Base-by-base conservation (phyloP, 2,329 filamentous ascomycete species). In the Lachnellula arida region DNA sequence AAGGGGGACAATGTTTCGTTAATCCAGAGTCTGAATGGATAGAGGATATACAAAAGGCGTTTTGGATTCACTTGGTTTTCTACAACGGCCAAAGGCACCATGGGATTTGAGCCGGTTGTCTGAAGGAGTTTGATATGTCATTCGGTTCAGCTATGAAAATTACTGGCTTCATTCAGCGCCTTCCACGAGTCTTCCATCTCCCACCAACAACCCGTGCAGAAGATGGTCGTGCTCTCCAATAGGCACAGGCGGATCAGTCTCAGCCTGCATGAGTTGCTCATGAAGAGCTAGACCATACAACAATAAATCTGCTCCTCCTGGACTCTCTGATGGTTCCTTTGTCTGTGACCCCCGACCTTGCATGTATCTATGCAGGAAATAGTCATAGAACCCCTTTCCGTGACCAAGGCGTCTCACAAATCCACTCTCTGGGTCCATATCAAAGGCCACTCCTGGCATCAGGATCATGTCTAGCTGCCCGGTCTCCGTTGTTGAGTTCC, bases 361-460 rank as follows among this genome's bases (percentile, higher is more conserved):
- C 51, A 75, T 71, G 66, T 92, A 96, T 64, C 87, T 84, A 67
- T 87, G 83, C 69, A 99, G 75, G 72, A 96, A 99, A 72, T 86
- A 88, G 75, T 99, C 94, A 77, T 99, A 99, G 75, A 96, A 99
- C 34, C 94, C 94, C 72, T 91, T 96, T 55, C 94, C 94, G 72
- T 99, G 94, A 42, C 94, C 94, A 19, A 97, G 80, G 65, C 94
- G 82, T 63, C 87, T 82, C 58, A 94, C 81, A 12, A 75, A 76
- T 3, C 77, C 77, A 23, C 73, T 73, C 11, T 73, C 68, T 14
- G 74, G 71, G 57, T 83, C 78, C 50, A 77, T 64, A 71, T 97
- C 92, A 72, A 99, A 99, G 3, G 91, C 93, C 67, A 99, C 89
- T 12, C 92, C 94, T 1, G 94, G 94, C 78, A 97, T 83, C 28